phyloP scores from a whole-genome alignment of 2,329 filamentous ascomycete genomes.

The Epichloe gansuensis region DNA sequence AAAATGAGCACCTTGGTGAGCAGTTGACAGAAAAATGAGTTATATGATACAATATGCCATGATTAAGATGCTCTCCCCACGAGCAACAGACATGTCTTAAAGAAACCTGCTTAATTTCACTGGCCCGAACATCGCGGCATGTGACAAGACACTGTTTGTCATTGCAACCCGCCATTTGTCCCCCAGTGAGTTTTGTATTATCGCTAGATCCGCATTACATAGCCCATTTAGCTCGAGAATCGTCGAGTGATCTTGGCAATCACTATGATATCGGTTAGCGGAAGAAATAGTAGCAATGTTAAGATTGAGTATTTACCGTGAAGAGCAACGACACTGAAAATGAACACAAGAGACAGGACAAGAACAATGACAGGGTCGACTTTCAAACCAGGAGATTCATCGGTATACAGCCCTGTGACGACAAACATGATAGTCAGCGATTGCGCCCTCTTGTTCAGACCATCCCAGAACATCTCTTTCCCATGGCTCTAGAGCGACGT shows the following conservation, averaged over 20 bases:
- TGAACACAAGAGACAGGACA: constrained; percentile 93
- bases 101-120: not conserved
- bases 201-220: not conserved
- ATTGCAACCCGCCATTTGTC: not conserved
- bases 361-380: constrained; percentile 96
- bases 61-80: not conserved
- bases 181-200: not conserved
- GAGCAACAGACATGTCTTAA: not conserved
- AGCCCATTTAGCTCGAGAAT: constrained; percentile 51
- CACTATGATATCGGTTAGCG: constrained; percentile 39
- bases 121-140: not conserved
- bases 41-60: constrained; percentile 2
- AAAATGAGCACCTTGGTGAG: not conserved
- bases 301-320: constrained; percentile 34
- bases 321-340: constrained; percentile 94
- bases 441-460: not conserved
- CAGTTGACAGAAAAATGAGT: not conserved
- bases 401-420: constrained; percentile 74
- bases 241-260: constrained; percentile 90
- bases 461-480: no score
- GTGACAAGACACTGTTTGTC: not conserved
- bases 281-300: not conserved
- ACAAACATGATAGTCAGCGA: constrained; percentile 8
- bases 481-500: constrained; percentile 40
- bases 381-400: constrained; percentile 93